Base-by-base conservation (phyloP, 768 basidiomycete species). In the Lentinus tigrinus region DNA sequence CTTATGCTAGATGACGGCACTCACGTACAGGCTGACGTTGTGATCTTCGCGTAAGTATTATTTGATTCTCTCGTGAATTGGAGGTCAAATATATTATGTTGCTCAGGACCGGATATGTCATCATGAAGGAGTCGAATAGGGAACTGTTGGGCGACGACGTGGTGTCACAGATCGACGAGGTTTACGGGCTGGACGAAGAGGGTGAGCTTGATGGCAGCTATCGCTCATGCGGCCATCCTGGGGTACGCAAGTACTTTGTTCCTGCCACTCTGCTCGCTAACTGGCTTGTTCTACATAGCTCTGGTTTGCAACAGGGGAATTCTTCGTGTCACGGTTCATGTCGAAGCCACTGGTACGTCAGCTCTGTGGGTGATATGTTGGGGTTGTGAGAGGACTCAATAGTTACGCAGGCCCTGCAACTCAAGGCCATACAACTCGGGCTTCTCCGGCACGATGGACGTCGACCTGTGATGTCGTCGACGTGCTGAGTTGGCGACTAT, bases 281-380 rank as follows among this genome's bases (percentile, higher is more conserved):
- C 26, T 3, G 10, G 9, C 7, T 4, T 5, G 28, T 8, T 17
- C 31, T 11, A 16, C 36, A 40, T 37, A 78, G 77, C 65, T 78
- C 1, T 78, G 77, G 77, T 78, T 72, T 58, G 72, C 70, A 67
- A 67, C 1, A 77, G 78, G 1, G 75, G 75, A 47, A 76, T 76
- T 49, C 51, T 34, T 9, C 61, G 58, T 21, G 11, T 68, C 73
- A 1, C 66, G 77, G 11, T 67, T 69, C 52, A 66, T 57, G 47
- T 76, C 77, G 10, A 78, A 77, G 61, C 70, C 72, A 31, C 49
- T 78, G 61, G 77, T 78, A 42, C 44, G 70, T 58, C 11, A 11
- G 6, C 19, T 0, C n/a, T 13, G 5, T 28, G 19, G 2, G n/a
- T 31, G 2, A 17, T 17, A 2, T 19, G 7, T 0, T n/a, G 5